phyloP scores from a whole-genome alignment of 148 eudicot genomes.

The Rheum nobile region DNA sequence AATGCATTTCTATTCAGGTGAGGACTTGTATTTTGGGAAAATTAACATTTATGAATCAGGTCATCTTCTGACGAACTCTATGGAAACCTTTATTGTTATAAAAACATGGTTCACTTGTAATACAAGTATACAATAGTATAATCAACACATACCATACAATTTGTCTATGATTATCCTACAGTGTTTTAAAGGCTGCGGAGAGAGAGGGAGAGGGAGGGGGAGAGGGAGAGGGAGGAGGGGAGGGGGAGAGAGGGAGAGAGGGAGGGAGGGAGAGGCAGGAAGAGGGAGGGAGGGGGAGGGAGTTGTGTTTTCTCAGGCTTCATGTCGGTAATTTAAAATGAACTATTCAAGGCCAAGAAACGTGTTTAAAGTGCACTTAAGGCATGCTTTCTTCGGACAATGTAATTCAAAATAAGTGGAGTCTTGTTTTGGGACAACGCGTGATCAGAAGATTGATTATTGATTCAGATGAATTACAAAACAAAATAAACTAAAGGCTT shows the following conservation, averaged over 20 bases:
- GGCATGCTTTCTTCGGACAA: not conserved
- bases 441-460: not conserved
- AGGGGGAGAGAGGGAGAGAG: too few relatives aligned
- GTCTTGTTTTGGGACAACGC: not conserved
- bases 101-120: not conserved
- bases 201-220: too few relatives aligned
- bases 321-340: not conserved
- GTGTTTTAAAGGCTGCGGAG: too few relatives aligned
- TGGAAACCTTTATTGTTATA: not conserved
- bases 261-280: too few relatives aligned
- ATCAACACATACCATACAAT: not conserved
- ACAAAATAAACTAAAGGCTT: conserved; percentile 12
- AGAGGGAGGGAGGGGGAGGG: too few relatives aligned
- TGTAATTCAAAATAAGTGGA: not conserved
- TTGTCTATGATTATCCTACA: too few relatives aligned
- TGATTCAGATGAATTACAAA: not conserved
- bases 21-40: too few relatives aligned
- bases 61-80: not conserved
- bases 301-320: not conserved
- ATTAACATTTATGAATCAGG: too few relatives aligned
- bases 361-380: not conserved
- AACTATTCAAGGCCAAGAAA: not conserved
- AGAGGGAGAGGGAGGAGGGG: too few relatives aligned
- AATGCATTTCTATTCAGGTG: too few relatives aligned
- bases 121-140: not conserved